Conservation (phyloP, 2,329 filamentous ascomycete genomes). For the Arthrobotrys megalospora region DNA sequence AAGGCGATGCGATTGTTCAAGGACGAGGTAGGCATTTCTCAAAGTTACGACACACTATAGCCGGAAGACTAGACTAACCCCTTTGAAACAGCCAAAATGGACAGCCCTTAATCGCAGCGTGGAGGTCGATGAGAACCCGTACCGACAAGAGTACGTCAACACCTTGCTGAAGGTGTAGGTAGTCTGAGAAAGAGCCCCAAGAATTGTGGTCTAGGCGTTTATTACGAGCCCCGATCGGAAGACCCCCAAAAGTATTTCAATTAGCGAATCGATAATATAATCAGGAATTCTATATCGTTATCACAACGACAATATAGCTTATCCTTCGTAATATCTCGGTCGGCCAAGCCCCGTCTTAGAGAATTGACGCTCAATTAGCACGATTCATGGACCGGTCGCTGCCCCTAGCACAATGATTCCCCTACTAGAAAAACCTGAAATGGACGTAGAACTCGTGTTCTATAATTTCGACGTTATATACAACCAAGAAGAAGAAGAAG, state of each 20-base stretch:
- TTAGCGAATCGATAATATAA: conserved; percentile 3
- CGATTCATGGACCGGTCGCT: too few species aligned
- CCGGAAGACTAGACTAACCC: not conserved
- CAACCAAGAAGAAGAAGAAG: not conserved
- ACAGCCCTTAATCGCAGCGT: conserved; percentile 86
- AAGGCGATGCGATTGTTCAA: conserved; percentile 97
- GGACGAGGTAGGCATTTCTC: conserved; percentile 74
- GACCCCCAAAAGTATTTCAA: not conserved
- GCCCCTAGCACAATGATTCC: too few species aligned
- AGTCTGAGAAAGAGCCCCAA: too few species aligned
- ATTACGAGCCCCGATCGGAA: not conserved
- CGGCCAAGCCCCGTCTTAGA: too few species aligned
- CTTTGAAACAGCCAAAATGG: conserved; percentile 82
- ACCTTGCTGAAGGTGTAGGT: conserved; percentile 45
- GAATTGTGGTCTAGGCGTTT: not conserved
- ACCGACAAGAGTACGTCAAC: conserved; percentile 81
- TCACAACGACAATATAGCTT: not conserved
- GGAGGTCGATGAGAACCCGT: conserved; percentile 83
- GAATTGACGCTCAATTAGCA: too few species aligned
- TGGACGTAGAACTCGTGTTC: too few species aligned
- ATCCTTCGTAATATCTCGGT: too few species aligned
- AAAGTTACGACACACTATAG: not conserved
- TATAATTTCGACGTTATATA: too few species aligned
- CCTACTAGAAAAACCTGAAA: too few species aligned
- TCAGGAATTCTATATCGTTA: conserved; percentile 10